Conservation (phyloP, 352 stramenopile species). For the Globisporangium orthogonon region DNA sequence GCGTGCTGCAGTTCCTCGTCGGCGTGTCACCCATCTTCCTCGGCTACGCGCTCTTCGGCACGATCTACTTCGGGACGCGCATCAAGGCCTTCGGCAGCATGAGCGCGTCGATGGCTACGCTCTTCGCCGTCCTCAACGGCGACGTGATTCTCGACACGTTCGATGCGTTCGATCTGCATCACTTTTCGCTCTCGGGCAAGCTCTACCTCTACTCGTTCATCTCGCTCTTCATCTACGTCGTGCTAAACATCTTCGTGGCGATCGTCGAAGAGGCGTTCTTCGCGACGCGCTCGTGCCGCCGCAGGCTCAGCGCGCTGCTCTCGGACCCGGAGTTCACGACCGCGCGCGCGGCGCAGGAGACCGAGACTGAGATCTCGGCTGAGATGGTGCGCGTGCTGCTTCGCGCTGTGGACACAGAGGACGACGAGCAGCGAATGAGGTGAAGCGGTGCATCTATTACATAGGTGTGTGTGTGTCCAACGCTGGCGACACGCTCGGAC, state of each 20-base stretch:
- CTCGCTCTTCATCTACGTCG: constrained; percentile 90
- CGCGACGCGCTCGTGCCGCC: constrained; percentile 57
- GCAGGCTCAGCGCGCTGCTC: constrained; percentile 58
- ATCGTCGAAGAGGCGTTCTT: constrained; percentile 92
- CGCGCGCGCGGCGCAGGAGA: constrained; percentile 28
- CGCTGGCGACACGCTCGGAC: too few relatives aligned
- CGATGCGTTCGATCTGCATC: constrained; percentile 66
- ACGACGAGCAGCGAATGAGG: constrained; percentile 3
- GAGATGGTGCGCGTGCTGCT: constrained; percentile 56
- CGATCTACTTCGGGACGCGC: constrained; percentile 84
- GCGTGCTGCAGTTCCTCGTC: constrained; percentile 83
- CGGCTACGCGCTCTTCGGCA: constrained; percentile 85
- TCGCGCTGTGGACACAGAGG: constrained; percentile 23
- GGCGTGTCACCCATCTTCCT: constrained; percentile 87
- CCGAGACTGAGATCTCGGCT: constrained; percentile 37
- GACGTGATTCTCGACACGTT: constrained; percentile 90
- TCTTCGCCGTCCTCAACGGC: constrained; percentile 89
- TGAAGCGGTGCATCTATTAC: background rate
- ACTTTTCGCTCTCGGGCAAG: constrained; percentile 60
- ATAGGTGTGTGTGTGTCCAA: background rate
- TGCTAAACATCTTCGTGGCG: constrained; percentile 90
- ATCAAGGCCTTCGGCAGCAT: constrained; percentile 72
- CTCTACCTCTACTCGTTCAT: constrained; percentile 89
- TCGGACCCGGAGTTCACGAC: constrained; percentile 34
- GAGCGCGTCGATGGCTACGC: constrained; percentile 60